Evolutionary conservation across 805 yeast species (phyloP).

Genomic region (Yarrowia sp.): DNA sequence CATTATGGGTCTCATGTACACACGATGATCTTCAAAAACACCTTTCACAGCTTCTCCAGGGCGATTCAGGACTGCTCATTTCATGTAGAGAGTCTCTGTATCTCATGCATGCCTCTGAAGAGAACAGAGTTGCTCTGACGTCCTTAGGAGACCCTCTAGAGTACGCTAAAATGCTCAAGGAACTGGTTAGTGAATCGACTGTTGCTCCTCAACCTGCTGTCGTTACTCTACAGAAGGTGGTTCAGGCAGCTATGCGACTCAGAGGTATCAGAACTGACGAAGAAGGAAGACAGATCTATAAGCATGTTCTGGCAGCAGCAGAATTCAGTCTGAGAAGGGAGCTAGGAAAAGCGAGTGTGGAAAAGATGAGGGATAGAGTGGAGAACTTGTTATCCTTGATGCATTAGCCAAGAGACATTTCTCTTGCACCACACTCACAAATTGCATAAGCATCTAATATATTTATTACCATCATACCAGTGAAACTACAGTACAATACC

Average conservation of each 20-base stretch:
- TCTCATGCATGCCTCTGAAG: constrained; percentile 21
- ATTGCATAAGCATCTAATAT: constrained; percentile 3
- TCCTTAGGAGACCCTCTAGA: constrained; percentile 17
- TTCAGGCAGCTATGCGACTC: constrained; percentile 27
- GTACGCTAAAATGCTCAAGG: constrained; percentile 28
- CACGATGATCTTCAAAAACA: constrained; percentile 32
- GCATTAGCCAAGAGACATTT: background rate
- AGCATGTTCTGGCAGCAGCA: constrained; percentile 26
- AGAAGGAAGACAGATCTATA: constrained; percentile 20
- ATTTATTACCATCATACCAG: background rate
- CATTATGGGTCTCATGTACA: constrained; percentile 17
- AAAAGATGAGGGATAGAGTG: constrained; percentile 24
- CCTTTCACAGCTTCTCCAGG: constrained; percentile 19
- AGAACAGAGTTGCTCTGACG: constrained; percentile 30
- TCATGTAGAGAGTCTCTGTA: constrained; percentile 9
- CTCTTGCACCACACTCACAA: background rate
- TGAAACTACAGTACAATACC: too few species aligned
- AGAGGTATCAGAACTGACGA: constrained; percentile 12
- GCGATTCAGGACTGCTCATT: constrained; percentile 18
- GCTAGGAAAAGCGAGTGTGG: background rate
- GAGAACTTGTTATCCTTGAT: constrained; percentile 25
- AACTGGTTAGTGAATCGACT: constrained; percentile 9
- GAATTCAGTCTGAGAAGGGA: constrained; percentile 24
- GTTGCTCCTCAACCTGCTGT: constrained; percentile 19
- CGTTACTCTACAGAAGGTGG: constrained; percentile 18